Conservation (phyloP, 768 basidiomycete species). For the Strobilomyces echinocephalus region DNA sequence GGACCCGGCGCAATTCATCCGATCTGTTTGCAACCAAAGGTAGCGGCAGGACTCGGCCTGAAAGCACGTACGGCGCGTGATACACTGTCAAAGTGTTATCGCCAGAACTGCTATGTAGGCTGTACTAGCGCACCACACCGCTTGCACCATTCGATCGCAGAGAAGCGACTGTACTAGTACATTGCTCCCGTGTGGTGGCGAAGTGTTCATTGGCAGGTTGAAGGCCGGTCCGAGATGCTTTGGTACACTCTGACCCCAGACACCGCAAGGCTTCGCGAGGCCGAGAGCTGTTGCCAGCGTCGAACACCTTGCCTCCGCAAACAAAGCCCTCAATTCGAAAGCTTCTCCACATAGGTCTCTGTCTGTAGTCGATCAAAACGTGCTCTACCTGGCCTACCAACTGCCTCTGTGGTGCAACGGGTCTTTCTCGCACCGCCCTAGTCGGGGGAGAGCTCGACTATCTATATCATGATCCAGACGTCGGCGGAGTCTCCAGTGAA, state of each 20-base stretch:
- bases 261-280: slow-evolving; percentile 9
- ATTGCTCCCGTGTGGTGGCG: too few species aligned
- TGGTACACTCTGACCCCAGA: slow-evolving; percentile 16
- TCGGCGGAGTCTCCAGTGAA: slow-evolving; percentile 14
- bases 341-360: neutral
- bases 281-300: slow-evolving; percentile 1
- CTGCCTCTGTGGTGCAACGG: neutral
- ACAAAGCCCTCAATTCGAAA: neutral
- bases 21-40: too few species aligned
- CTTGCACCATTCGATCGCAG: too few species aligned
- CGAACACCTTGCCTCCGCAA: slow-evolving; percentile 3
- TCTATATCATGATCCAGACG: slow-evolving; percentile 18
- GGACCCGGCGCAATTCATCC: too few species aligned
- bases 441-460: slow-evolving; percentile 1
- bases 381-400: neutral
- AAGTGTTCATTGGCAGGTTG: too few species aligned
- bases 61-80: too few species aligned
- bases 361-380: neutral
- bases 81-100: too few species aligned
- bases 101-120: too few species aligned
- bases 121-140: too few species aligned
- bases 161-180: too few species aligned
- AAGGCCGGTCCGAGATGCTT: too few species aligned
- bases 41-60: too few species aligned
- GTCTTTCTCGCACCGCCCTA: slow-evolving; percentile 5